A percentile compares a stretch with the other conserved stretches of the same genome.
These are phyloP conservation scores for Quercus lobata DNA, from an alignment of 331 rosid genomes.

Conservation along the genomic window DNA sequence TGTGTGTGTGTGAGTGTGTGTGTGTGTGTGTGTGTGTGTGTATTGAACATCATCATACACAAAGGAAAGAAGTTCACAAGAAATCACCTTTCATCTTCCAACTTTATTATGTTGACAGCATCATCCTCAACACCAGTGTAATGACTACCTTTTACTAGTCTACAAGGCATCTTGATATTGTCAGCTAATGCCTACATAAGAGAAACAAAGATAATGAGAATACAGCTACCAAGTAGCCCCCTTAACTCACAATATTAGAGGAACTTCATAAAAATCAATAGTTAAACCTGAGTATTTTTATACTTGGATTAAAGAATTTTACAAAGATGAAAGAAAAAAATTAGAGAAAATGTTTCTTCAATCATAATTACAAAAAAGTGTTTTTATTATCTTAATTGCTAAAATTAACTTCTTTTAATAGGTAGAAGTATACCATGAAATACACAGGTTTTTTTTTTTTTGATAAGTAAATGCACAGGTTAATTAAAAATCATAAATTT, in stretches of 20 bases:
- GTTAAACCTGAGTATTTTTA: background rate
- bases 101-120: constrained; percentile 86
- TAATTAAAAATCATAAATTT: no score
- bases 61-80: constrained; percentile 23
- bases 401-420: no score
- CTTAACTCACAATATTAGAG: background rate
- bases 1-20: no score
- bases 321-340: background rate
- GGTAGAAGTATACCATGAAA: no score
- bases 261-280: background rate
- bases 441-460: no score
- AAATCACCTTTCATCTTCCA: constrained; percentile 89
- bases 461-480: no score
- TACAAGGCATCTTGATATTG: constrained; percentile 90
- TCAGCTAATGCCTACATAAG: constrained; percentile 88
- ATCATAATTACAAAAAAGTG: no score
- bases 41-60: background rate
- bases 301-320: background rate
- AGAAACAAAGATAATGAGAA: constrained; percentile 23
- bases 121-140: constrained; percentile 98
- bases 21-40: background rate
- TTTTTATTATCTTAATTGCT: no score
- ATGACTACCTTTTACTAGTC: constrained; percentile 93
- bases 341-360: no score
- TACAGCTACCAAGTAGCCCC: constrained; percentile 6